A percentile compares a stretch with the other conserved stretches of the same genome.
Evolutionary conservation across 768 basidiomycete species (phyloP).

Genomic region (Grammothele lineata): DNA sequence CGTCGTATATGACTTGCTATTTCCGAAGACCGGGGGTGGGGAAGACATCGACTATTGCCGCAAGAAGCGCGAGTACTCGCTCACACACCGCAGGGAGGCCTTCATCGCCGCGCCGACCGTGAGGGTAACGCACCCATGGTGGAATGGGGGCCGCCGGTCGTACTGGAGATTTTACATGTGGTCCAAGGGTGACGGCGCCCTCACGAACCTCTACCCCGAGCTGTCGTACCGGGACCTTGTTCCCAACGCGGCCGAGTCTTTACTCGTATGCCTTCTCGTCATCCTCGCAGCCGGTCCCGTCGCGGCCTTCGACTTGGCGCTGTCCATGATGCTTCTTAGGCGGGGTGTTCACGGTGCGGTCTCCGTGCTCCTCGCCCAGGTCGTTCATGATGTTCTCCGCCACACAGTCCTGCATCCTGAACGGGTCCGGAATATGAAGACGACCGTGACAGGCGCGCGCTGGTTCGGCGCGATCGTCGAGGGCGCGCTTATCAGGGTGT

Average conservation of each 20-base stretch:
- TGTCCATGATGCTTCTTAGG: neutral
- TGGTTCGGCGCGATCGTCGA: conserved; percentile 45
- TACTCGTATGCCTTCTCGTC: conserved; percentile 21
- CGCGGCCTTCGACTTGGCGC: conserved; percentile 4
- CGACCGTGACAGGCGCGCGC: conserved; percentile 29
- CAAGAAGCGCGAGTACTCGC: conserved; percentile 38
- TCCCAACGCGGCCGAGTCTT: conserved; percentile 47
- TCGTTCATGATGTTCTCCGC: conserved; percentile 45
- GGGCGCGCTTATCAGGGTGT: conserved; percentile 47
- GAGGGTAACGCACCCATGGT: conserved; percentile 55
- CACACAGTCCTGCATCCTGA: conserved; percentile 40
- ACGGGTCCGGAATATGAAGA: conserved; percentile 30
- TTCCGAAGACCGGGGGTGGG: conserved; percentile 62
- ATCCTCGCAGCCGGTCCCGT: neutral
- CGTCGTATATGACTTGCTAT: conserved; percentile 41
- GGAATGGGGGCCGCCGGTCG: conserved; percentile 40
- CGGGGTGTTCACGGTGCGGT: conserved; percentile 19
- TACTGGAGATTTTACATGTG: conserved; percentile 58
- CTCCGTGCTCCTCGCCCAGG: conserved; percentile 35
- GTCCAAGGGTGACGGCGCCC: conserved; percentile 52
- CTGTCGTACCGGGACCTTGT: conserved; percentile 40
- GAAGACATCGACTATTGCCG: conserved; percentile 61
- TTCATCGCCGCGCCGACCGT: conserved; percentile 47
- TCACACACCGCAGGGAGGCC: conserved; percentile 32
- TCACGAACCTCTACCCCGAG: conserved; percentile 45